Evolutionary conservation across 1,284 basidiomycete genomes (phyloP), one percentile per base, ranked within the genome.

Genomic region (Rhodotorula mucilaginosa): DNA sequence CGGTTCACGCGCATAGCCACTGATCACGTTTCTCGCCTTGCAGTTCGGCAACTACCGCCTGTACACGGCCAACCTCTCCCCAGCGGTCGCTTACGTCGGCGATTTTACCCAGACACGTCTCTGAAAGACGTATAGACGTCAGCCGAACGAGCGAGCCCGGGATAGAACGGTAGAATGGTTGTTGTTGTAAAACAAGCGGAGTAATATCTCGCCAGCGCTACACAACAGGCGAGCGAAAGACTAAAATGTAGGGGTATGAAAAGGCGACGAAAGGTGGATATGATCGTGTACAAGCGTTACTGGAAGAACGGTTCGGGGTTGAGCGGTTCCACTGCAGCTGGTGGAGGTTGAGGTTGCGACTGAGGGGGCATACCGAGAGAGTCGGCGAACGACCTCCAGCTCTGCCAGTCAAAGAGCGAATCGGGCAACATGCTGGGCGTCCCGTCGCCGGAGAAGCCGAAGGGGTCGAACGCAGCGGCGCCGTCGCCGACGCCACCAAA

Each of bases 401-500:
- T 46, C n/a, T 31, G 26, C 56, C 56, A 68, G 57, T 68, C 67
- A 26, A 68, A 68, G 34, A 68, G 56, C n/a, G 34, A 46, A 26
- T 72, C 70, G 5, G 70, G 70, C 23, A 72, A 48, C 59, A 69
- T 56, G 29, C 51, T 46, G 19, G 70, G 70, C 46, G 70, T 72
- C 3, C 70, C 70, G 29, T 72, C 70, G 4, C 57, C 46, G 44
- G 67, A 58, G 31, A 72, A 57, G 15, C 70, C 70, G 67, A 72
- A 72, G 49, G 70, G 70, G 34, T 72, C 70, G 47, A 72, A 72
- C 23, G 66, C 59, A 18, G 63, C 65, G 2, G 58, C 56, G 26
- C 64, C 60, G n/a, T 48, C 63, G 44, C 44, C 44, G 44, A 54
- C 31, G 8, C 29, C 54, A 10, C 58, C 59, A 19, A 61, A 57